Conservation (phyloP, 495 filamentous ascomycete genomes). For the Penicillium verhagenii region DNA sequence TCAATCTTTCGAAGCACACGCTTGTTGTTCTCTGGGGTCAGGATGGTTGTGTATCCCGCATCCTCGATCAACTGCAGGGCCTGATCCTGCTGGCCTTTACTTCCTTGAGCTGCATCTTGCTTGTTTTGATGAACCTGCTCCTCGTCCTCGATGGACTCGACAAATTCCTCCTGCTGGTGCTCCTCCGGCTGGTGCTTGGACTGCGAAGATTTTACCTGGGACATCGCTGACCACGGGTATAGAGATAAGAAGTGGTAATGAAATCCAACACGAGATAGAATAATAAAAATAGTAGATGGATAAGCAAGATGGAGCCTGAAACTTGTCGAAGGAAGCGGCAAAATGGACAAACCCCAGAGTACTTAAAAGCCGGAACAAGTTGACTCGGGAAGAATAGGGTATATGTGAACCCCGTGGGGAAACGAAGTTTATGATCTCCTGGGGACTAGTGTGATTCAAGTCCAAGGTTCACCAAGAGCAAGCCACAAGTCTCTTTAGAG, state of each 20-base stretch:
- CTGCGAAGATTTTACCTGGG: constrained; percentile 15
- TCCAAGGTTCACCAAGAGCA: constrained; percentile 11
- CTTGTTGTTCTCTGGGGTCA: constrained; percentile 55
- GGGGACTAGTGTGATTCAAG: constrained; percentile 15
- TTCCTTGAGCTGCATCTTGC: constrained; percentile 5
- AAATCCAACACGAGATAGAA: neutral
- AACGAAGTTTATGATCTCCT: constrained; percentile 19
- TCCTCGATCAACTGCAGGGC: constrained; percentile 47
- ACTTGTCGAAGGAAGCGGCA: neutral
- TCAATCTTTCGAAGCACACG: constrained; percentile 54
- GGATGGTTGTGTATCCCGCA: constrained; percentile 35
- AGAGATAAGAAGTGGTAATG: neutral
- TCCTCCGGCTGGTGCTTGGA: constrained; percentile 32
- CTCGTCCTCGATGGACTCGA: constrained; percentile 32
- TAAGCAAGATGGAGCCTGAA: neutral
- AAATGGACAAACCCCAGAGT: neutral
- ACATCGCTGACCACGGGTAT: constrained; percentile 18
- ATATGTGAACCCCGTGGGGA: constrained; percentile 35
- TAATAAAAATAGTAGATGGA: neutral
- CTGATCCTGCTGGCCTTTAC: constrained; percentile 31
- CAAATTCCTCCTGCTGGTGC: constrained; percentile 36
- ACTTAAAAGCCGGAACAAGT: neutral
- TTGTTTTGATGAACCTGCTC: constrained; percentile 1
- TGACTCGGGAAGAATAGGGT: constrained; percentile 6
- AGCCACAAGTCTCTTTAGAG: neutral